Evolutionary conservation across 495 filamentous ascomycete genomes (phyloP), one percentile per base, ranked within the genome.

Genomic region (Aspergillus kassunensis): DNA sequence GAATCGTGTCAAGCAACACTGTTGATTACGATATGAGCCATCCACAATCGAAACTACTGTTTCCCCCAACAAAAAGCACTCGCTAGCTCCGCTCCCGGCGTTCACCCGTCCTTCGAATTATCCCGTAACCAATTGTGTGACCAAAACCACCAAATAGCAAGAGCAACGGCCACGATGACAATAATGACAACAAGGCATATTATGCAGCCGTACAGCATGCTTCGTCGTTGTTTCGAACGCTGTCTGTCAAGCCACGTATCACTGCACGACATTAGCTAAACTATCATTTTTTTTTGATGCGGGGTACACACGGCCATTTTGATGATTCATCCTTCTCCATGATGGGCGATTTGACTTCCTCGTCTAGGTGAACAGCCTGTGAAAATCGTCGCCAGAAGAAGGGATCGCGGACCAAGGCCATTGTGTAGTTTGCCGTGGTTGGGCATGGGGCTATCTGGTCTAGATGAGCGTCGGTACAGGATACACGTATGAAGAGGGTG

Each of bases 331-430:
- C 44, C 21, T 58, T 19, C 10, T 55, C 43, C 31, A 53, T 11
- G 16, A 48, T 9, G 15, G 51, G 13, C 31, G 49, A 30, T 30
- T 56, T 66, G 13, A 68, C 58, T 51, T 69, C 63, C 53, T 75
- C 73, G 36, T 77, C 67, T 19, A 66, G 62, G 50, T 84, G 80
- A 6, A 83, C 75, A 35, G 82, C 82, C n/a, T 67, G 60, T 39
- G 75, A 79, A 71, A 86, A 85, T 47, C 81, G 74, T 16, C 72
- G 73, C 83, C 82, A 85, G 64, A 86, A 86, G 34, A 62, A 69
- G 13, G 83, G 82, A 56, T 86, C 83, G 23, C 75, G 72, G 44
- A 81, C 73, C 11, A 75, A 65, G 5, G 73, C 67, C 67, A 73
- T 73, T 23, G 30, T 35, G 9, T 27, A 27, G 4, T 27, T 4